Evolutionary conservation across 1,139 yeast genomes (phyloP).

Genomic region (Taiozyma sp.): DNA sequence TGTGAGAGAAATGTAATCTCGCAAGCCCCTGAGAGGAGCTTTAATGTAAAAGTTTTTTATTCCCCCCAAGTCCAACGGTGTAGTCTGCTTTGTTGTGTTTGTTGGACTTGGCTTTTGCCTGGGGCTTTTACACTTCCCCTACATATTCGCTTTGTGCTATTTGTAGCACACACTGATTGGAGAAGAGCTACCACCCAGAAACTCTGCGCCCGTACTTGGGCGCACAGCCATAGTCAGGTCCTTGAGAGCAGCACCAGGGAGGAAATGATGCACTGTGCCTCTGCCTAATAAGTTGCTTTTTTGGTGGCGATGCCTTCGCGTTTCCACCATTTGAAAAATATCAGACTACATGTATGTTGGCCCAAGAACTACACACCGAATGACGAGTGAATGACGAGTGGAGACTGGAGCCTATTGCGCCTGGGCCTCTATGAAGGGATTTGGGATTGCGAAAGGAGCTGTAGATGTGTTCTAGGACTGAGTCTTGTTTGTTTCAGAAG

Average conservation of each 20-base stretch:
- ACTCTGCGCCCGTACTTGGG: too few relatives aligned
- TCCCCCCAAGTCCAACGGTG: too few relatives aligned
- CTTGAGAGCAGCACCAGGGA: neutral
- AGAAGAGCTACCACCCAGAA: neutral
- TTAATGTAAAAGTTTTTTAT: too few relatives aligned
- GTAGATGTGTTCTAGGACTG: neutral
- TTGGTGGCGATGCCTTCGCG: neutral
- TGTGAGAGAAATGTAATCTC: too few relatives aligned
- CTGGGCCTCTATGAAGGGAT: neutral
- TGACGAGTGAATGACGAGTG: neutral
- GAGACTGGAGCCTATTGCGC: neutral
- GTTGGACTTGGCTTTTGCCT: too few relatives aligned
- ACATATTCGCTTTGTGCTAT: neutral
- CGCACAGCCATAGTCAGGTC: too few relatives aligned
- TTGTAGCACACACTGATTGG: neutral
- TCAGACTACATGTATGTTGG: neutral
- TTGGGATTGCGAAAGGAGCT: too few relatives aligned
- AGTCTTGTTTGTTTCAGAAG: neutral
- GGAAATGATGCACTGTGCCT: neutral
- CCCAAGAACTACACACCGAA: neutral
- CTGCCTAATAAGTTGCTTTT: too few relatives aligned
- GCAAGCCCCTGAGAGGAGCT: too few relatives aligned
- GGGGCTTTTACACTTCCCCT: too few relatives aligned
- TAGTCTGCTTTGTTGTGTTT: too few relatives aligned
- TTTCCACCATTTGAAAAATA: neutral